Base-by-base conservation (phyloP, 768 basidiomycete species). In the Boletus rufocinnamomeus region DNA sequence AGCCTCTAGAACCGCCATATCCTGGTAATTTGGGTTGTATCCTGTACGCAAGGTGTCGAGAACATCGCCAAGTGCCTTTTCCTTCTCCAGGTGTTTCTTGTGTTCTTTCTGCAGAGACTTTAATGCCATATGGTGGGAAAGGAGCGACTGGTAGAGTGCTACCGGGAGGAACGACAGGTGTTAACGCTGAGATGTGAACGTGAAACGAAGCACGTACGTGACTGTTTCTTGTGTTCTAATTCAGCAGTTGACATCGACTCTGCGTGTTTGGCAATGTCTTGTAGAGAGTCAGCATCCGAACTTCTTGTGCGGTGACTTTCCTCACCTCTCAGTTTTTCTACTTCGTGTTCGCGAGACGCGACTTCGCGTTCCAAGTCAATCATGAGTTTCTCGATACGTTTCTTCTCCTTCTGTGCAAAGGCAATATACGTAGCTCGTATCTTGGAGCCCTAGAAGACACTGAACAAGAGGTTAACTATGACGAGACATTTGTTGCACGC, bases 11-110 rank as follows among this genome's bases (percentile, higher is more conserved):
- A 98, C 96, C 2, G 94, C 95, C 96, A 99, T 98, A 70, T 99
- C 96, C 71, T 98, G 95, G 74, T 98, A 98, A 72, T 99, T 99
- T 17, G 96, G 96, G 72, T 99, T 99, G 76, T 97, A 98, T 5
- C 89, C 87, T 11, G 84, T 82, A 23, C 92, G 83, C 13, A 99
- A 83, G 30, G 86, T 78, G 57, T 86, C 82, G 7, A 99, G 82
- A 51, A 99, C 91, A n/a, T 87, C 83, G 25, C 88, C 89, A 3
- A 99, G 83, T 47, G 85, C 80, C 59, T 83, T 83, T 67, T 95
- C 86, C 52, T 88, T 87, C 58, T 89, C 84, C 28, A 91, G 72
- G 57, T 91, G 86, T 59, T 85, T 84, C 56, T 86, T 77, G 69
- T 93, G 79, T 67, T 91, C 87, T 38, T 80, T 80, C 57, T 86